Evolutionary conservation across 1,139 yeast species (phyloP).

Genomic region (Kodamaea plutei): DNA sequence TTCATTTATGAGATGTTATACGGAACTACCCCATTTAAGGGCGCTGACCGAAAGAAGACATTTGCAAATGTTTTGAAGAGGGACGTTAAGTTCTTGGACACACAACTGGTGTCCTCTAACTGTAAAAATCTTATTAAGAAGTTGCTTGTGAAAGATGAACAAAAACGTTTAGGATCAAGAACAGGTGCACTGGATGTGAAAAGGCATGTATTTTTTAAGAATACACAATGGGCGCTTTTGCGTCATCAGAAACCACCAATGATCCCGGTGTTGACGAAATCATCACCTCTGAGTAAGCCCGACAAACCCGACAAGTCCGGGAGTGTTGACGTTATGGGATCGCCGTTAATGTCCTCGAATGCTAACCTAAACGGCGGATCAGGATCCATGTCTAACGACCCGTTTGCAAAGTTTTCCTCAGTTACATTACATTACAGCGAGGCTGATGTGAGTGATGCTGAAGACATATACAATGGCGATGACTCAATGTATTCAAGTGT

Average conservation of each 20-base stretch:
- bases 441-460: constrained; percentile 24
- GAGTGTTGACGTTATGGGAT: constrained; percentile 21
- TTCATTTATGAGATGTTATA: constrained; percentile 88
- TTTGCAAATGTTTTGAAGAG: constrained; percentile 81
- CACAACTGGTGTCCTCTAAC: constrained; percentile 55
- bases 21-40: constrained; percentile 96
- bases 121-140: constrained; percentile 81
- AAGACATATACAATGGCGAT: constrained; percentile 39
- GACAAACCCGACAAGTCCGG: constrained; percentile 21
- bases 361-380: too few relatives aligned
- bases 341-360: too few relatives aligned
- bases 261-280: constrained; percentile 79
- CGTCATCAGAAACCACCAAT: constrained; percentile 93
- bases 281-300: too few relatives aligned
- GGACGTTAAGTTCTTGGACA: constrained; percentile 71
- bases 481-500: constrained; percentile 60
- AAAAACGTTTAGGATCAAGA: constrained; percentile 80
- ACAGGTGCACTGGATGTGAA: constrained; percentile 95
- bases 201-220: constrained; percentile 84
- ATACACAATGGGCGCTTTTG: constrained; percentile 89
- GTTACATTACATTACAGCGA: constrained; percentile 82
- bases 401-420: constrained; percentile 84
- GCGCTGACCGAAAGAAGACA: constrained; percentile 80
- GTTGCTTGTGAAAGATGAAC: constrained; percentile 81
- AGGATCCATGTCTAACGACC: constrained; percentile 44